phyloP scores from a whole-genome alignment of 768 basidiomycete genomes.

The Lenzites betulinus region DNA sequence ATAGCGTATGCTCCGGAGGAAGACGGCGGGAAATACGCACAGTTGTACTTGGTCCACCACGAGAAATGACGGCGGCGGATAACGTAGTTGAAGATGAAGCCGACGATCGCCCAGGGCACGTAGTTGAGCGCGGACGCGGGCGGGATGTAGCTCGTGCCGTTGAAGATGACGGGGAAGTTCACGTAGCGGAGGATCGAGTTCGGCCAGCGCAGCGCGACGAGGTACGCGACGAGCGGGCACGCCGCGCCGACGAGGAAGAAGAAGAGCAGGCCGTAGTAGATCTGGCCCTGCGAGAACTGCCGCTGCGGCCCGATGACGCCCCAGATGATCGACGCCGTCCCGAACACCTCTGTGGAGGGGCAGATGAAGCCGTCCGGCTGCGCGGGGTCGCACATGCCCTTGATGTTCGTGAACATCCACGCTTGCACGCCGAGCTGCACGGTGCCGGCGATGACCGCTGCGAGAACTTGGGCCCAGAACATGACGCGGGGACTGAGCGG shows the following conservation, averaged over 20 bases:
- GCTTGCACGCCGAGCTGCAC: constrained; percentile 74
- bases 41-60: constrained; percentile 83
- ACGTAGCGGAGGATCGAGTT: constrained; percentile 65
- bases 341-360: constrained; percentile 70
- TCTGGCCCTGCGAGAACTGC: constrained; percentile 67
- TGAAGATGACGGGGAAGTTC: constrained; percentile 56
- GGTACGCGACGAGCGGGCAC: constrained; percentile 56
- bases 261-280: constrained; percentile 49
- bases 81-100: constrained; percentile 78
- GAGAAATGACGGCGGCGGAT: constrained; percentile 67
- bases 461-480: constrained; percentile 72
- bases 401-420: constrained; percentile 76
- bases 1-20: neutral
- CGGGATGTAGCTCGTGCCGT: constrained; percentile 70
- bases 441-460: constrained; percentile 69
- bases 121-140: constrained; percentile 88
- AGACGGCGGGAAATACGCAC: constrained; percentile 43
- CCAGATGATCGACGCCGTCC: constrained; percentile 74
- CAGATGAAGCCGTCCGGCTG: constrained; percentile 71
- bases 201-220: constrained; percentile 60
- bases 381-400: constrained; percentile 53
- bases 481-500: constrained; percentile 53
- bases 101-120: constrained; percentile 74
- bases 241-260: constrained; percentile 80
- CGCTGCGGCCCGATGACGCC: constrained; percentile 78